Percentiles rank a stretch among this genome's conserved stretches.
These are phyloP conservation scores for Otatea glauca DNA, from an alignment of 176 grass and related monocot species.

Conservation along the genomic window DNA sequence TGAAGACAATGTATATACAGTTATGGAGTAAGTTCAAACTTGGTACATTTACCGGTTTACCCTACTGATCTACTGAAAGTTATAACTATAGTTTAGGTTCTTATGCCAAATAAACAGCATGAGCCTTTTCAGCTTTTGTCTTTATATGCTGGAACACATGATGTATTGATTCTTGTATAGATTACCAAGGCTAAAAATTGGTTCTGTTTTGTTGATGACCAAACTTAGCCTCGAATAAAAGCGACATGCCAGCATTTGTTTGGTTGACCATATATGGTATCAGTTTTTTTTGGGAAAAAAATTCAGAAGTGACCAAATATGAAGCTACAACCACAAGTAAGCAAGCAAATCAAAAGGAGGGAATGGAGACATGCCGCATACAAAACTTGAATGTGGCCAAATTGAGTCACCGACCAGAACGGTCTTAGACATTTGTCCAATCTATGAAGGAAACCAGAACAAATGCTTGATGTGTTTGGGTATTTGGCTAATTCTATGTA, in stretches of 20 bases:
- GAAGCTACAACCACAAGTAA: neutral
- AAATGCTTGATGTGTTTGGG: neutral
- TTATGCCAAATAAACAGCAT: constrained; percentile 26
- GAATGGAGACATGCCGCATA: neutral
- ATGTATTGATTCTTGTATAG: neutral
- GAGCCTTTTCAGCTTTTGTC: neutral
- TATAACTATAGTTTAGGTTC: constrained; percentile 12
- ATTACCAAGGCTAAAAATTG: neutral
- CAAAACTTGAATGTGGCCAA: constrained; percentile 9
- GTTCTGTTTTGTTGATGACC: neutral
- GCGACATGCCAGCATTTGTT: neutral
- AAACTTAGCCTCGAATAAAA: neutral
- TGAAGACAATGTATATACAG: constrained; percentile 97
- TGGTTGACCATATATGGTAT: neutral
- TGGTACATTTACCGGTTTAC: neutral
- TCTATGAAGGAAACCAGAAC: constrained; percentile 12
- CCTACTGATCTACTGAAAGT: constrained; percentile 30
- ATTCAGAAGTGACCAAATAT: neutral
- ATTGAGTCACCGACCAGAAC: constrained; percentile 12
- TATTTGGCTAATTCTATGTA: constrained; percentile 18
- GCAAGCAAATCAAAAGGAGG: constrained; percentile 18
- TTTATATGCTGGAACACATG: constrained; percentile 17
- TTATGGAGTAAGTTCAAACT: constrained; percentile 89
- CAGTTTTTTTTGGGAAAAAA: neutral
- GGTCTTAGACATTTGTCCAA: neutral